These are phyloP conservation scores for Sordariomycetes sp. DNA, from an alignment of 2,329 filamentous ascomycete species.

Conservation along the genomic window DNA sequence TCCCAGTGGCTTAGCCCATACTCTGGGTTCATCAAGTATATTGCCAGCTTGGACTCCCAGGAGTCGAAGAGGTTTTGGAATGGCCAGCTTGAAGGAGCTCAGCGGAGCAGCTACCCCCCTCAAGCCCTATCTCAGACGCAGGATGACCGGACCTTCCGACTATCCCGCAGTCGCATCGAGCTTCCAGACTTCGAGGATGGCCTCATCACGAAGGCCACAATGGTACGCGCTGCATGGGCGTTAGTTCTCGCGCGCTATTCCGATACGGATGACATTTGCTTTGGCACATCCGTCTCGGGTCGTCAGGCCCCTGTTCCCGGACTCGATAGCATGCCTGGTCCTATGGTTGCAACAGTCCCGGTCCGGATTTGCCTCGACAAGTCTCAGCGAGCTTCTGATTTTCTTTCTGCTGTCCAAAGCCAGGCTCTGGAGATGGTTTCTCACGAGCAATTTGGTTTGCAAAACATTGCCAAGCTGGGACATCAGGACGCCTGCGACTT, in stretches of 20 bases:
- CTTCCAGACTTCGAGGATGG: background rate
- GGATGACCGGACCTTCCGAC: background rate
- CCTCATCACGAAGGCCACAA: slow-evolving; percentile 10
- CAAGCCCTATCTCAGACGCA: background rate
- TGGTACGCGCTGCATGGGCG: slow-evolving; percentile 16
- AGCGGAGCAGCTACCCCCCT: background rate
- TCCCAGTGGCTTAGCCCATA: slow-evolving; percentile 21
- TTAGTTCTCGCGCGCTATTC: slow-evolving; percentile 27
- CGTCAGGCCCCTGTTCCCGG: slow-evolving; percentile 14
- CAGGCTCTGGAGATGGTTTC: slow-evolving; percentile 10
- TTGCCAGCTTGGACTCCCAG: slow-evolving; percentile 20
- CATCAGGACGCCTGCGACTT: slow-evolving; percentile 7
- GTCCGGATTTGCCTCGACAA: background rate
- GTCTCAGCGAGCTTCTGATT: background rate
- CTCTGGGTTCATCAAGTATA: slow-evolving; percentile 29
- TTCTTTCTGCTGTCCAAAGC: slow-evolving; percentile 9
- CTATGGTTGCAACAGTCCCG: slow-evolving; percentile 15
- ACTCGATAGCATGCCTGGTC: slow-evolving; percentile 15
- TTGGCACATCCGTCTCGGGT: slow-evolving; percentile 15
- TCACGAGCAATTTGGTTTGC: slow-evolving; percentile 14
- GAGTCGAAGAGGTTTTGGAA: slow-evolving; percentile 30
- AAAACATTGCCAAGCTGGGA: slow-evolving; percentile 12
- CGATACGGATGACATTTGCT: slow-evolving; percentile 18
- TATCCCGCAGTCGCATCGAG: background rate
- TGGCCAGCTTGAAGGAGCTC: slow-evolving; percentile 6